Evolutionary conservation across 2,329 filamentous ascomycete genomes (phyloP), one percentile per base, ranked within the genome.

Genomic region (Neopestalotiopsis sp.): DNA sequence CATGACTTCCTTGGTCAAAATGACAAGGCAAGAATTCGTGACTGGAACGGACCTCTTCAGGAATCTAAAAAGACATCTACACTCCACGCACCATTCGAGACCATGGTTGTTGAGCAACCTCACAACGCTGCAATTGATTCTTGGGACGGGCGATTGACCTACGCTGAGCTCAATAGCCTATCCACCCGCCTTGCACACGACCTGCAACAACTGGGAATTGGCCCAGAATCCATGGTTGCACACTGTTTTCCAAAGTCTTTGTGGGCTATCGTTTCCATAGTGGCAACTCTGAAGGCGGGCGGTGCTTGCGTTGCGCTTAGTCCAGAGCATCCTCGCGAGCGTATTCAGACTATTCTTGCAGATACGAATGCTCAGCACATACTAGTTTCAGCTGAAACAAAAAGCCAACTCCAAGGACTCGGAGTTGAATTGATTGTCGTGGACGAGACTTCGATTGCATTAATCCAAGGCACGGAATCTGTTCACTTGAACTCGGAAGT

Each of bases 231-330:
- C 3, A 58, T 80, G 0, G 75, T 82, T 5, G 77, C 78, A 0
- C 66, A 81, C 45, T 77, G 74, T 67, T 80, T 80, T 58, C 75
- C 79, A 28, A 81, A 81, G 70, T 80, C 78, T 5, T 71, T 71
- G 45, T 81, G 77, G 77, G 73, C 73, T 1, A 68, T 76, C 4
- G 73, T 81, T 14, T 75, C 77, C 0, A 78, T 79, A 67, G 67
- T 82, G 14, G 78, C 74, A 1, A 75, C 80, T 2, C 68, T 81
- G 38, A 81, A 81, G 57, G 76, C 79, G 20, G 80, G 79, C 3
- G 76, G 72, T 2, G 76, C 76, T 0, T 79, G 74, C 66, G 72
- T 77, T 17, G 77, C 79, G 0, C 66, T 85, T 0, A 81, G 84
- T 32, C 78, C 81, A 10, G 76, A 78, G 5, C 71, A 81, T 0